phyloP scores from a whole-genome alignment of 2,329 filamentous ascomycete species.

The Malbranchea cinnamomea region DNA sequence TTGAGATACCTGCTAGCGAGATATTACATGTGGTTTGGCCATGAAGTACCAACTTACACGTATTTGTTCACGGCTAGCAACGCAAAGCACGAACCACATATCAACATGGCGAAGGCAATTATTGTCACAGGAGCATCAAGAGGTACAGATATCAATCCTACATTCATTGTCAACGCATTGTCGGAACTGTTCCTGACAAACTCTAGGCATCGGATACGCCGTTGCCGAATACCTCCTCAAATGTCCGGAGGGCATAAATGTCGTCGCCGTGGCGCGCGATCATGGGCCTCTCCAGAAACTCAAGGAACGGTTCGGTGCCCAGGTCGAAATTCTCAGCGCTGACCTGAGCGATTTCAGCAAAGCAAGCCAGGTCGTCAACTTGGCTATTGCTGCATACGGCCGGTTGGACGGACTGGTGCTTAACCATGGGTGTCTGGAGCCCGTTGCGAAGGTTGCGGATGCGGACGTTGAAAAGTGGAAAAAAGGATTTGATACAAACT shows the following conservation, averaged over 20 bases:
- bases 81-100: conserved; percentile 26
- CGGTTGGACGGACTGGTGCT: conserved; percentile 67
- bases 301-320: conserved; percentile 36
- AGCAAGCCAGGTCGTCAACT: conserved; percentile 46
- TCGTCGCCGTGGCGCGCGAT: conserved; percentile 45
- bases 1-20: too few relatives aligned
- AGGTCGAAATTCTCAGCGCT: conserved; percentile 42
- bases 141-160: conserved; percentile 25
- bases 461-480: conserved; percentile 61
- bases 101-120: conserved; percentile 40
- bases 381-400: conserved; percentile 51
- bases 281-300: conserved; percentile 39
- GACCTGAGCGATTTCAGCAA: conserved; percentile 41
- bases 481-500: conserved; percentile 62
- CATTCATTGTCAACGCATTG: background rate
- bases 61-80: too few relatives aligned
- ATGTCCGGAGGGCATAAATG: conserved; percentile 34
- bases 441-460: conserved; percentile 56
- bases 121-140: conserved; percentile 54
- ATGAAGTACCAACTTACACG: too few relatives aligned
- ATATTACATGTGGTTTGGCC: too few relatives aligned
- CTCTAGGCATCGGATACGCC: conserved; percentile 44
- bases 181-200: conserved; percentile 4
- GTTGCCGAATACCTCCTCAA: conserved; percentile 45
- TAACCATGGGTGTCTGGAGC: conserved; percentile 74